Evolutionary conservation across 139 green algal genomes (phyloP).

Genomic region (Spirogloea muscicola): DNA sequence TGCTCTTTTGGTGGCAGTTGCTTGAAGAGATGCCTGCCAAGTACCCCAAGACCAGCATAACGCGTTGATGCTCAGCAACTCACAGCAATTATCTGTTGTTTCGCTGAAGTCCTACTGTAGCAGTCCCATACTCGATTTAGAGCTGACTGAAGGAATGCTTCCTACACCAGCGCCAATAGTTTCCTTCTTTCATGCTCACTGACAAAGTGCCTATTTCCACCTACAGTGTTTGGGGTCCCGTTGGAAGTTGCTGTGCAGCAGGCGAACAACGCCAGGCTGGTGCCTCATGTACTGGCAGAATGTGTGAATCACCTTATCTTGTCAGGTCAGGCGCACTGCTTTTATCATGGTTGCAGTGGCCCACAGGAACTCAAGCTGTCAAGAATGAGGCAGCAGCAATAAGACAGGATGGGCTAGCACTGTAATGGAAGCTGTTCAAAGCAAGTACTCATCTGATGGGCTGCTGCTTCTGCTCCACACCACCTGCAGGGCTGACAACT

Average conservation of each 20-base stretch:
- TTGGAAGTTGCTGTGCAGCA: constrained; percentile 6
- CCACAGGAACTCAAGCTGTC: too few species aligned
- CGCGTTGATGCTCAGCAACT: not conserved
- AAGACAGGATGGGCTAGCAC: too few species aligned
- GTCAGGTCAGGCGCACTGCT: not conserved
- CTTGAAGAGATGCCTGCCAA: too few species aligned
- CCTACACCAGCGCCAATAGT: too few species aligned
- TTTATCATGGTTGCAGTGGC: too few species aligned
- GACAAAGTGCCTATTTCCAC: not conserved
- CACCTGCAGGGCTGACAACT: constrained; percentile 26
- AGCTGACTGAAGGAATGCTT: too few species aligned
- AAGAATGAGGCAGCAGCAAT: too few species aligned
- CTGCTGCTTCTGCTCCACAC: too few species aligned
- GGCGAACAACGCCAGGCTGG: not conserved
- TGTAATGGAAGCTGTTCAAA: too few species aligned
- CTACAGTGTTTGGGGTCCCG: constrained; percentile 18
- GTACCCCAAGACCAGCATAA: not conserved
- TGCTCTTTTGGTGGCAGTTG: too few species aligned
- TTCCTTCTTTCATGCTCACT: not conserved
- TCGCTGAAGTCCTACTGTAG: not conserved
- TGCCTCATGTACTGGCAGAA: not conserved
- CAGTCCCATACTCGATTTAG: not conserved
- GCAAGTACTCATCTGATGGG: too few species aligned
- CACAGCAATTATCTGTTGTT: not conserved
- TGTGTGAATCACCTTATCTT: not conserved